Percentiles rank a stretch among this genome's conserved stretches.
phyloP scores from a whole-genome alignment of 139 green algal species.

The Zygnema cylindricum region DNA sequence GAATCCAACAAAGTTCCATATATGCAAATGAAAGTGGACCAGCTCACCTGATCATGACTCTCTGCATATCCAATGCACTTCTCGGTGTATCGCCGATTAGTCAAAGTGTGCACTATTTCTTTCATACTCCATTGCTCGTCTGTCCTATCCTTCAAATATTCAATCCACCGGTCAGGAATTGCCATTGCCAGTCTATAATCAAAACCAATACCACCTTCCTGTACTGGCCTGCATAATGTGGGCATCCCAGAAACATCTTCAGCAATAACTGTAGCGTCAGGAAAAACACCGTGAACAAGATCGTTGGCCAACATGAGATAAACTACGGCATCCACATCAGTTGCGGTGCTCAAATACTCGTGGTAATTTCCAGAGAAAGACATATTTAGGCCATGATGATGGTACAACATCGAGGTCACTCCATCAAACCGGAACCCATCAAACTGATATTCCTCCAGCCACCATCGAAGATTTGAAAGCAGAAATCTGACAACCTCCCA shows the following conservation, averaged over 20 bases:
- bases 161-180: slow-evolving; percentile 92
- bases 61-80: slow-evolving; percentile 70
- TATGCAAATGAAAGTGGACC: too few relatives aligned
- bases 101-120: slow-evolving; percentile 84
- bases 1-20: too few relatives aligned
- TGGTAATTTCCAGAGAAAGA: slow-evolving; percentile 85
- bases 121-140: slow-evolving; percentile 88
- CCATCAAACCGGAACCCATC: slow-evolving; percentile 96
- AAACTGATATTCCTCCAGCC: slow-evolving; percentile 96
- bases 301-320: slow-evolving; percentile 85
- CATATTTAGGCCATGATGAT: slow-evolving; percentile 91
- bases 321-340: slow-evolving; percentile 92
- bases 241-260: slow-evolving; percentile 98
- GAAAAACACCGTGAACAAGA: slow-evolving; percentile 78
- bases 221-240: slow-evolving; percentile 83
- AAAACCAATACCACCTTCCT: slow-evolving; percentile 91
- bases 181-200: slow-evolving; percentile 92
- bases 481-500: slow-evolving; percentile 80
- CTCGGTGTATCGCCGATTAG: slow-evolving; percentile 78
- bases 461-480: slow-evolving; percentile 92
- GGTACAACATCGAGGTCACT: slow-evolving; percentile 97
- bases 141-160: slow-evolving; percentile 69
- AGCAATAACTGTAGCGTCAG: slow-evolving; percentile 82
- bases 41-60: slow-evolving; percentile 65
- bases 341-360: slow-evolving; percentile 76